Conservation (phyloP, 2,329 filamentous ascomycete species). For the Xylaria sp. region DNA sequence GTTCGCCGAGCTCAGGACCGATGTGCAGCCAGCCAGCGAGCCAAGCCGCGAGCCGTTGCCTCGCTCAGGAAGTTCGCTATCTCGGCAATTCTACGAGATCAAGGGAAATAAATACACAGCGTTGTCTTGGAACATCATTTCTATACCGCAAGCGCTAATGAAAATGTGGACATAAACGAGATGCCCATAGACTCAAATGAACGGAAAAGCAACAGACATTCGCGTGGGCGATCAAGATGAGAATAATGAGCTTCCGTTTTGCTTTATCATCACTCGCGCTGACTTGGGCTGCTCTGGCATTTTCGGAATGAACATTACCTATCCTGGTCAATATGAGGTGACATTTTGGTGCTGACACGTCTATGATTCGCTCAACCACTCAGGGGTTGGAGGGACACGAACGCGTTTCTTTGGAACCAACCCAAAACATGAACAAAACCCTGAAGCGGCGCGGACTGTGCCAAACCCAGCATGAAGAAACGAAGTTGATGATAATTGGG, state of each 20-base stretch:
- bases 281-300: not conserved
- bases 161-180: not conserved
- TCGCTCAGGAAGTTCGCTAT: not conserved
- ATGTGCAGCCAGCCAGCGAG: not conserved
- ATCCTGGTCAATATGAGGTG: conserved; percentile 19
- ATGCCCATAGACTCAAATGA: not conserved
- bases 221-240: not conserved
- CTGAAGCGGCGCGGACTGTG: conserved; percentile 32
- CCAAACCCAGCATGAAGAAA: conserved; percentile 30
- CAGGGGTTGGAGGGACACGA: conserved; percentile 31
- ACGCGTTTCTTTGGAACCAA: conserved; percentile 40
- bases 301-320: not conserved
- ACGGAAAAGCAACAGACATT: not conserved
- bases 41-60: not conserved
- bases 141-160: not conserved
- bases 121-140: not conserved
- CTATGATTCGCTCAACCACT: conserved; percentile 35
- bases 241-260: not conserved
- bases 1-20: not conserved
- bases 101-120: no score
- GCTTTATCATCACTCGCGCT: not conserved
- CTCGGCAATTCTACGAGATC: not conserved
- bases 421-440: conserved; percentile 38
- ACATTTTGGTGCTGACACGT: conserved; percentile 33
- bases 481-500: conserved; percentile 33